These are phyloP conservation scores for Mallotus japonicus DNA, from an alignment of 441 rosid genomes.

Conservation along the genomic window DNA sequence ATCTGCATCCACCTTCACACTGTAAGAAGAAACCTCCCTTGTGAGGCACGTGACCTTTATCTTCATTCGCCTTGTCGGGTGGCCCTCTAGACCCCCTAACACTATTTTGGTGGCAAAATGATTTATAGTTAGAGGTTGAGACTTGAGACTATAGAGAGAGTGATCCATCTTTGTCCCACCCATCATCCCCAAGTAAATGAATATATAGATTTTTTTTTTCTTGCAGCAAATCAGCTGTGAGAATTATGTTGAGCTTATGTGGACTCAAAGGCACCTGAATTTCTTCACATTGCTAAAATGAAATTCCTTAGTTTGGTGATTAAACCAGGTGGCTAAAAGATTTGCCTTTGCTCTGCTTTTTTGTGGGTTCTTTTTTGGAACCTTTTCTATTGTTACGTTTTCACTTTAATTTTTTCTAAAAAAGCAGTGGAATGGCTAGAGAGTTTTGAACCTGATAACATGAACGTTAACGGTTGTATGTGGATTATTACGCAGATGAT, in stretches of 20 bases:
- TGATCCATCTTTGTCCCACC: not conserved
- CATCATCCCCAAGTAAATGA: not conserved
- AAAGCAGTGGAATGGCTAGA: not conserved
- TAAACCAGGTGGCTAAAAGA: slow-evolving; percentile 24
- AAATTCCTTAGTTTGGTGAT: slow-evolving; percentile 23
- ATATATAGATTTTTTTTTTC: not conserved
- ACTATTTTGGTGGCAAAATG: slow-evolving; percentile 6
- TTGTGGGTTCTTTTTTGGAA: too few species aligned
- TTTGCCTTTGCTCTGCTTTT: not conserved
- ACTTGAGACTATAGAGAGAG: not conserved
- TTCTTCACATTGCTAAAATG: slow-evolving; percentile 14
- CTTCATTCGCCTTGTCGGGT: slow-evolving; percentile 19
- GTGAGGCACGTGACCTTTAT: slow-evolving; percentile 13
- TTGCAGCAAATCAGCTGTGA: slow-evolving; percentile 8
- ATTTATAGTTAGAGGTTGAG: not conserved
- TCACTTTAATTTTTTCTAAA: not conserved
- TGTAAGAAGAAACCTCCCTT: not conserved
- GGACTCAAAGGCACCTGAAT: slow-evolving; percentile 14
- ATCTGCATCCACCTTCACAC: not conserved
- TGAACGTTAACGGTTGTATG: not conserved
- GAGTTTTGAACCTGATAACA: not conserved
- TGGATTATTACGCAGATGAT: slow-evolving; percentile 37
- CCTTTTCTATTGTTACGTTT: too few species aligned
- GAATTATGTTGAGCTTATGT: slow-evolving; percentile 4
- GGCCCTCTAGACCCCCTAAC: slow-evolving; percentile 20